Evolutionary conservation across 2,329 filamentous ascomycete genomes (phyloP).

Genomic region (Rosellinia necatrix): DNA sequence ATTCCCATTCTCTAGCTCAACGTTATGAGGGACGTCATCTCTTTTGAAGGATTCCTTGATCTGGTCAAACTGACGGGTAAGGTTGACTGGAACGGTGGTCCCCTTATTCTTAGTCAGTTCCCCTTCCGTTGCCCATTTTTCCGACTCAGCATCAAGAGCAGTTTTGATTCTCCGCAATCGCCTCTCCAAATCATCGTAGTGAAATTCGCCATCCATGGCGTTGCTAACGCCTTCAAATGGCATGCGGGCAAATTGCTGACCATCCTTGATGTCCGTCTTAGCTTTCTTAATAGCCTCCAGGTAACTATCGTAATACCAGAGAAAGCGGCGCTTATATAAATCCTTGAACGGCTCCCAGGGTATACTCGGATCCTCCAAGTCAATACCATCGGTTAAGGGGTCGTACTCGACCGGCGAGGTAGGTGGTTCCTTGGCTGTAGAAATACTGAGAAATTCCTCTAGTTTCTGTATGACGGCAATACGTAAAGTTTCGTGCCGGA

Average conservation of each 20-base stretch:
- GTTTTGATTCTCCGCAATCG: conserved; percentile 72
- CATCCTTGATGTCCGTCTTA: conserved; percentile 65
- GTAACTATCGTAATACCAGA: conserved; percentile 96
- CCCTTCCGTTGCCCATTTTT: conserved; percentile 73
- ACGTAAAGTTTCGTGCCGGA: conserved; percentile 86
- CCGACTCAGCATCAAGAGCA: conserved; percentile 72
- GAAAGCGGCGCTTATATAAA: conserved; percentile 84
- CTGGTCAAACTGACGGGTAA: conserved; percentile 85
- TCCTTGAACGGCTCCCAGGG: conserved; percentile 88
- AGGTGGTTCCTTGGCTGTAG: conserved; percentile 52
- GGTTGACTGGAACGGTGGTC: conserved; percentile 76
- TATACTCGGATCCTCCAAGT: conserved; percentile 54
- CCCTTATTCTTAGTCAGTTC: conserved; percentile 65
- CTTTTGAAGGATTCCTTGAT: conserved; percentile 75
- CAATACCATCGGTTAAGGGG: conserved; percentile 40
- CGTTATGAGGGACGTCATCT: conserved; percentile 71
- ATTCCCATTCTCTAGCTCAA: conserved; percentile 78
- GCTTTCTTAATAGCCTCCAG: conserved; percentile 71
- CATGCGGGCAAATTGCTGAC: conserved; percentile 74
- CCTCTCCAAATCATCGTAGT: conserved; percentile 74
- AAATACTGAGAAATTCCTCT: conserved; percentile 76
- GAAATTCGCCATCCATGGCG: conserved; percentile 83
- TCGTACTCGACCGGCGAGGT: conserved; percentile 40
- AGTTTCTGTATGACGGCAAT: conserved; percentile 85
- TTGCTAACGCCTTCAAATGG: conserved; percentile 82